These are phyloP conservation scores for Yamagishiella unicocca DNA, from an alignment of 139 green algal genomes.

Conservation along the genomic window DNA sequence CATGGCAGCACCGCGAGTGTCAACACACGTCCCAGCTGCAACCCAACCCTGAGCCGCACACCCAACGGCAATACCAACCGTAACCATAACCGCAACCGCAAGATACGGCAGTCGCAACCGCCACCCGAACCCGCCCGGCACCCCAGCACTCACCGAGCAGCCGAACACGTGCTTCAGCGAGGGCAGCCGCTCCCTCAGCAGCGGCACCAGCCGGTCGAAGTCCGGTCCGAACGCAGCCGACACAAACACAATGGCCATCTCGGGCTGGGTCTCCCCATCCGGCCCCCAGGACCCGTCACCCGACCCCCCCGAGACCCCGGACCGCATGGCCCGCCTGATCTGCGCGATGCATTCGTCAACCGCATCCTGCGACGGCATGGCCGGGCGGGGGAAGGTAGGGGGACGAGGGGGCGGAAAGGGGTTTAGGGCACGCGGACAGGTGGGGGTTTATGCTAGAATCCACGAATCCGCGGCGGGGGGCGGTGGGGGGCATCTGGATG, in stretches of 20 bases:
- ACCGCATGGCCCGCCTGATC: conserved; percentile 13
- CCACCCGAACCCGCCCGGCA: too few relatives aligned
- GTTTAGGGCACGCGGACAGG: too few relatives aligned
- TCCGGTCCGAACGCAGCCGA: conserved; percentile 43
- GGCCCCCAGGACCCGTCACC: neutral
- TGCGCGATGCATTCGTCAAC: conserved; percentile 41
- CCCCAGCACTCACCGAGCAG: conserved; percentile 53
- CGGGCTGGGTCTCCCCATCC: neutral
- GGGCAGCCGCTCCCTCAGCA: conserved; percentile 57
- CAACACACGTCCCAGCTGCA: too few relatives aligned
- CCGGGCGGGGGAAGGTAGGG: neutral
- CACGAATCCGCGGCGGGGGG: too few relatives aligned
- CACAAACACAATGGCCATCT: conserved; percentile 63
- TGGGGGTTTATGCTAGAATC: too few relatives aligned
- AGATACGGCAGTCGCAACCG: too few relatives aligned
- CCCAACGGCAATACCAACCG: too few relatives aligned
- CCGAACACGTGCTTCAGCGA: conserved; percentile 58
- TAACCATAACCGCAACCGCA: too few relatives aligned
- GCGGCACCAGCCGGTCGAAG: conserved; percentile 56
- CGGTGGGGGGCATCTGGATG: too few relatives aligned
- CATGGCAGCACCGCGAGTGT: too few relatives aligned
- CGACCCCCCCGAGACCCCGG: neutral
- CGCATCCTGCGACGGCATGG: conserved; percentile 17
- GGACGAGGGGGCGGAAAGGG: neutral
- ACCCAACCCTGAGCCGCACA: too few relatives aligned